Evolutionary conservation across 2,329 filamentous ascomycete genomes (phyloP).

Genomic region (Plectosphaerella cucumerina): DNA sequence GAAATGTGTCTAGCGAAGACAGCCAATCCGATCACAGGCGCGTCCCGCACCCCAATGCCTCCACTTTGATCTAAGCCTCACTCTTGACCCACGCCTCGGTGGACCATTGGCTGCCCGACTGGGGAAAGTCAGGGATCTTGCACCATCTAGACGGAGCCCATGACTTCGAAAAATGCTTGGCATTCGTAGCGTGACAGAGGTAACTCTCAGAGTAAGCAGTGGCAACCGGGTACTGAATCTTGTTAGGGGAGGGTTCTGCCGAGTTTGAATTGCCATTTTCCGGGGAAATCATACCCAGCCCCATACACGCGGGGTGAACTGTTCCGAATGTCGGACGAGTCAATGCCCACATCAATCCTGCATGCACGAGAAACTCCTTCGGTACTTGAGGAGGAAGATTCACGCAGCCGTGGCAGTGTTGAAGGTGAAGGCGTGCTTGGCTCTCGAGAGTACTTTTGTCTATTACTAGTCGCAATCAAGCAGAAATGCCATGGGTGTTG

Average conservation of each 20-base stretch:
- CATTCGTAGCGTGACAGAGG: too few species aligned
- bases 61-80: constrained; percentile 5
- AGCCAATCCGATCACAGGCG: constrained; percentile 1
- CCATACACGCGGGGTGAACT: background rate
- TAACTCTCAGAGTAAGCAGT: too few species aligned
- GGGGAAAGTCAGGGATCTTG: background rate
- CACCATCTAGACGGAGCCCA: background rate
- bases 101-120: background rate
- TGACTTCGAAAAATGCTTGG: background rate
- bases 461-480: too few species aligned
- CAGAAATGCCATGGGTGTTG: too few species aligned
- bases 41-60: background rate
- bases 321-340: background rate
- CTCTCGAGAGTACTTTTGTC: too few species aligned
- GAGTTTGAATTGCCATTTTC: background rate
- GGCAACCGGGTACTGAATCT: too few species aligned
- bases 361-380: too few species aligned
- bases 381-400: background rate
- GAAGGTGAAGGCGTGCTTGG: too few species aligned
- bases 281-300: background rate
- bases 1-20: constrained; percentile 4
- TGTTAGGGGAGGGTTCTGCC: background rate
- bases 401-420: too few species aligned
- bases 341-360: background rate
- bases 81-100: background rate